phyloP scores from a whole-genome alignment of 208 protist species.

The Leishmania arabica region DNA sequence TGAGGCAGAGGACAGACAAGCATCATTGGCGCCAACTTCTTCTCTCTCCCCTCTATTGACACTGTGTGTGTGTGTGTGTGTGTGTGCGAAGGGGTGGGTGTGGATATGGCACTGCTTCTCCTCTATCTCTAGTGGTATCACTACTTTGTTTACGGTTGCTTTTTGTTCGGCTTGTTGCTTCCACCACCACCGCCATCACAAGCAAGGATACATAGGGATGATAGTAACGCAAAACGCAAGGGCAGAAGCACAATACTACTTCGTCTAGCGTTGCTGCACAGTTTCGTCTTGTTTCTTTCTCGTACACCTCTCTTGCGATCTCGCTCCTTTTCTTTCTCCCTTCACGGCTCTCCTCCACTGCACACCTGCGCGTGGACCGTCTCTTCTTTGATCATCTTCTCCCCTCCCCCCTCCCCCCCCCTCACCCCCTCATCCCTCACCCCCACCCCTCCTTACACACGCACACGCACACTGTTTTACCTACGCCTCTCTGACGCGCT shows the following conservation, averaged over 20 bases:
- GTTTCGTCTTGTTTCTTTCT: not conserved
- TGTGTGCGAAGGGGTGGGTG: not conserved
- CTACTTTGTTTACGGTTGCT: not conserved
- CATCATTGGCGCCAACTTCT: no score
- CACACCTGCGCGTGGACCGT: not conserved
- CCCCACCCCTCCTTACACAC: no score
- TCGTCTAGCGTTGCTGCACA: not conserved
- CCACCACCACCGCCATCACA: not conserved
- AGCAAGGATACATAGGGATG: not conserved
- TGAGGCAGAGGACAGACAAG: not conserved
- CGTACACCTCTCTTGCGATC: not conserved
- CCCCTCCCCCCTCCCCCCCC: not conserved
- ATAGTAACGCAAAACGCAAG: not conserved
- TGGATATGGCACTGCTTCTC: not conserved
- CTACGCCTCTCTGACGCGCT: constrained; percentile 1
- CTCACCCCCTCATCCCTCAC: no score
- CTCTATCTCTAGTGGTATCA: not conserved
- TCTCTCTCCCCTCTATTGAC: not conserved
- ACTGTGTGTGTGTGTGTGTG: not conserved
- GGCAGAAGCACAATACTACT: not conserved
- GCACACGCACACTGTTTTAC: not conserved
- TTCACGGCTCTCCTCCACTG: not conserved
- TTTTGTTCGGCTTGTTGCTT: not conserved
- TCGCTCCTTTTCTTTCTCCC: not conserved
- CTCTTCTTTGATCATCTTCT: constrained; percentile 5